A percentile compares a stretch with the other conserved stretches of the same genome.
These are phyloP conservation scores for Xylaria hypoxylon DNA, from an alignment of 2,329 filamentous ascomycete species.

Conservation along the genomic window DNA sequence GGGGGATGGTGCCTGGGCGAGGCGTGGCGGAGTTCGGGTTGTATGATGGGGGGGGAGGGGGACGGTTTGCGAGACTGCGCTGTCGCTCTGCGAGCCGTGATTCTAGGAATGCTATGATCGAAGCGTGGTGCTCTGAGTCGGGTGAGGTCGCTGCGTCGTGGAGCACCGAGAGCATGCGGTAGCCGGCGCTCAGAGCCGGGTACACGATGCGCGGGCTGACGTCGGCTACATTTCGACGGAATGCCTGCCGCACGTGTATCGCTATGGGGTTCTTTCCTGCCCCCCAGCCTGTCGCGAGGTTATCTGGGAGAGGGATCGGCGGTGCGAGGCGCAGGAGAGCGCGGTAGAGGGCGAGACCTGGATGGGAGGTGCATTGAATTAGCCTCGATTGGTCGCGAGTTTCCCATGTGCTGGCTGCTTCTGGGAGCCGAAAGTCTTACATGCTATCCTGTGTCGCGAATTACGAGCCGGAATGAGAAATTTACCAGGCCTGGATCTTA, in stretches of 20 bases:
- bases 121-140: conserved; percentile 51
- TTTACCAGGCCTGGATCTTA: conserved; percentile 29
- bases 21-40: conserved; percentile 36
- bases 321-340: conserved; percentile 72
- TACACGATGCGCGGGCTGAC: conserved; percentile 70
- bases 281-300: conserved; percentile 53
- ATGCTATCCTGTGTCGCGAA: conserved; percentile 66
- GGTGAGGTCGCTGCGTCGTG: conserved; percentile 37
- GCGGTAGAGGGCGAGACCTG: conserved; percentile 78
- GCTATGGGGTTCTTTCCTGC: conserved; percentile 59
- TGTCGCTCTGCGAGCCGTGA: conserved; percentile 52
- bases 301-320: conserved; percentile 63
- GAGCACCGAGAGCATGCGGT: conserved; percentile 54
- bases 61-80: conserved; percentile 32
- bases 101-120: conserved; percentile 57
- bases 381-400: background rate
- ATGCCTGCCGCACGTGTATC: conserved; percentile 70
- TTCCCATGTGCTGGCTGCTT: background rate
- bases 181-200: conserved; percentile 73
- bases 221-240: conserved; percentile 69
- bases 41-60: conserved; percentile 1
- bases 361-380: background rate
- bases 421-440: conserved; percentile 47
- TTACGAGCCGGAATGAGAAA: conserved; percentile 61
- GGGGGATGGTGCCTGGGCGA: conserved; percentile 43